Conservation (phyloP, 2,329 filamentous ascomycete genomes). For the Paecilomyces niveus region DNA sequence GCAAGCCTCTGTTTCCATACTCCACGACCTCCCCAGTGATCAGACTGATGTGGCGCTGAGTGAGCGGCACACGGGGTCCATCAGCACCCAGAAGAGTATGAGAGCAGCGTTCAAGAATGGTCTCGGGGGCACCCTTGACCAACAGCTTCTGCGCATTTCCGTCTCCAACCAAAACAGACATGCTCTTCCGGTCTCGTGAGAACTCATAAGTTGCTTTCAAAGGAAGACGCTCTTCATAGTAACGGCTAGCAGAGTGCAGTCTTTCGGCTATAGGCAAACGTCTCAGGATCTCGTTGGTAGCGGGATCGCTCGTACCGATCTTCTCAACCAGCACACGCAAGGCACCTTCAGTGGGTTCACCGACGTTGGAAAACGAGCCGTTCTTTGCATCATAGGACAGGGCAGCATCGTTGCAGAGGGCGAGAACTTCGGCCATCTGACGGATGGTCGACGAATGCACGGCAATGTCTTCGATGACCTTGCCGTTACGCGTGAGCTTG, state of each 20-base stretch:
- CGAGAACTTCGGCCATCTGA: slow-evolving; percentile 64
- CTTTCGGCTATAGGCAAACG: slow-evolving; percentile 49
- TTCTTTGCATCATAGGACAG: slow-evolving; percentile 74
- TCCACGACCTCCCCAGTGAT: slow-evolving; percentile 74
- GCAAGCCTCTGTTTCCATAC: slow-evolving; percentile 86
- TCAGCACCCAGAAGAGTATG: slow-evolving; percentile 69
- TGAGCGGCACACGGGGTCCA: slow-evolving; percentile 69
- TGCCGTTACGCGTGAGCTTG: slow-evolving; percentile 61
- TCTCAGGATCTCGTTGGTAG: slow-evolving; percentile 47
- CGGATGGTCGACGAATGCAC: slow-evolving; percentile 67
- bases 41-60: slow-evolving; percentile 60
- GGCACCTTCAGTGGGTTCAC: slow-evolving; percentile 92
- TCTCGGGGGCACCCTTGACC: slow-evolving; percentile 94
- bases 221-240: slow-evolving; percentile 70
- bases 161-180: slow-evolving; percentile 84
- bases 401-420: slow-evolving; percentile 82
- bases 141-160: slow-evolving; percentile 70
- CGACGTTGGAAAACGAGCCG: slow-evolving; percentile 70
- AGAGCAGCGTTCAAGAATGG: slow-evolving; percentile 86
- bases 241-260: slow-evolving; percentile 73
- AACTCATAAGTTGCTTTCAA: slow-evolving; percentile 90
- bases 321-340: slow-evolving; percentile 89
- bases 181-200: slow-evolving; percentile 95
- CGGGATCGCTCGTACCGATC: slow-evolving; percentile 70
- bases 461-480: slow-evolving; percentile 60